phyloP scores from a whole-genome alignment of 176 grass and related monocot genomes.

The Hordeum marinum region DNA sequence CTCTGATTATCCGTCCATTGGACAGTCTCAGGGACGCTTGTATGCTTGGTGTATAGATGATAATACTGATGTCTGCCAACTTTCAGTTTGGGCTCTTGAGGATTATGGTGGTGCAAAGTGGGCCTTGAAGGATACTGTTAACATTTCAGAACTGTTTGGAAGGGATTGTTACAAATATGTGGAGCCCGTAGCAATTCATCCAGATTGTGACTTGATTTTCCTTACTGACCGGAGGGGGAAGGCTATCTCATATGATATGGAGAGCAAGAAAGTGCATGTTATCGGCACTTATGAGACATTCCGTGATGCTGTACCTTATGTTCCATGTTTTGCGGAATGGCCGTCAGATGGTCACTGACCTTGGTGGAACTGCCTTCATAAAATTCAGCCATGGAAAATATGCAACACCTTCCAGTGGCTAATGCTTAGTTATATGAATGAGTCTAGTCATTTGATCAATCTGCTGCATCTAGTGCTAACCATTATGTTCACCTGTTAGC shows the following conservation, averaged over 20 bases:
- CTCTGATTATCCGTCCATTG: not conserved
- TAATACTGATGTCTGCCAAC: not conserved
- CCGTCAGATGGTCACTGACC: not conserved
- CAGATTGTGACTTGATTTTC: conserved; percentile 7
- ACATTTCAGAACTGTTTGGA: not conserved
- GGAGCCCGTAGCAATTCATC: conserved; percentile 3
- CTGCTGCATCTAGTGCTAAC: not conserved
- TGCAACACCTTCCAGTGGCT: not conserved
- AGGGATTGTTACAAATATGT: not conserved
- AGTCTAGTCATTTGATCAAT: not conserved
- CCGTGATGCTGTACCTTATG: not conserved
- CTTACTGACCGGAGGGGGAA: not conserved
- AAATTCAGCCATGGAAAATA: not conserved
- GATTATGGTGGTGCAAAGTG: not conserved
- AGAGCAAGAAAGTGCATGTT: not conserved
- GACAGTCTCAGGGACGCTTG: not conserved
- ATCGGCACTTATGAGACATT: not conserved
- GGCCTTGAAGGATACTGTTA: conserved; percentile 3
- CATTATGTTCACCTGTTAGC: not conserved
- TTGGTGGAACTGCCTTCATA: not conserved
- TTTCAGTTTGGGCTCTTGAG: not conserved
- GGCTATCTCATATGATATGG: conserved; percentile 15
- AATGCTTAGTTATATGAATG: not conserved
- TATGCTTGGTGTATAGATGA: not conserved
- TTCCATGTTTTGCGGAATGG: not conserved